These are phyloP conservation scores for Tremellales sp. DNA, from an alignment of 1,284 basidiomycete genomes.

Conservation along the genomic window DNA sequence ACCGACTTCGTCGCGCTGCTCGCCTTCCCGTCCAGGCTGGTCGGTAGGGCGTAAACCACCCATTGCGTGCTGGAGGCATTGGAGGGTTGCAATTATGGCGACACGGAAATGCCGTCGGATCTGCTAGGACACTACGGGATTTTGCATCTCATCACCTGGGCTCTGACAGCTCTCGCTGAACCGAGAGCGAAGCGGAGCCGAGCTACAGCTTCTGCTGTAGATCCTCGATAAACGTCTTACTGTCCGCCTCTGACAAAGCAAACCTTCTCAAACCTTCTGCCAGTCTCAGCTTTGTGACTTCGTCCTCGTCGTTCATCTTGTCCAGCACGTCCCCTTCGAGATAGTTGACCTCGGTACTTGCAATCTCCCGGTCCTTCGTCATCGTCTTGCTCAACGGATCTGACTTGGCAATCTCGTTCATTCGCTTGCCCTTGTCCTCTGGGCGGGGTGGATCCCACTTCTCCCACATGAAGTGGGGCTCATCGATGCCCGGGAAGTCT, in stretches of 20 bases:
- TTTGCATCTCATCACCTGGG: too few species aligned
- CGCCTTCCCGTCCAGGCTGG: too few species aligned
- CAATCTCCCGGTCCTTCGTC: slow-evolving; percentile 22
- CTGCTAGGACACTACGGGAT: too few species aligned
- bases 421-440: slow-evolving; percentile 10
- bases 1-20: too few species aligned
- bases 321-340: slow-evolving; percentile 17
- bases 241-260: slow-evolving; percentile 7
- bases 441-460: slow-evolving; percentile 11
- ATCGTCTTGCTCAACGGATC: slow-evolving; percentile 17
- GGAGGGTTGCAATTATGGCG: too few species aligned
- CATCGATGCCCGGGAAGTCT: slow-evolving; percentile 5
- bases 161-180: too few species aligned
- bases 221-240: not conserved
- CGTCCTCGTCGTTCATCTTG: slow-evolving; percentile 17
- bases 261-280: slow-evolving; percentile 12
- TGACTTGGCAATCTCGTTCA: slow-evolving; percentile 10
- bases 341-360: slow-evolving; percentile 18
- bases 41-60: too few species aligned
- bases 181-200: too few species aligned
- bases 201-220: not conserved
- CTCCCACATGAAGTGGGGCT: slow-evolving; percentile 16
- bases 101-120: too few species aligned
- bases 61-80: too few species aligned
- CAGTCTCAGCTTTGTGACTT: slow-evolving; percentile 8